Conservation (phyloP, 2,329 filamentous ascomycete species). For the Phymatotrichopsis omnivora region DNA sequence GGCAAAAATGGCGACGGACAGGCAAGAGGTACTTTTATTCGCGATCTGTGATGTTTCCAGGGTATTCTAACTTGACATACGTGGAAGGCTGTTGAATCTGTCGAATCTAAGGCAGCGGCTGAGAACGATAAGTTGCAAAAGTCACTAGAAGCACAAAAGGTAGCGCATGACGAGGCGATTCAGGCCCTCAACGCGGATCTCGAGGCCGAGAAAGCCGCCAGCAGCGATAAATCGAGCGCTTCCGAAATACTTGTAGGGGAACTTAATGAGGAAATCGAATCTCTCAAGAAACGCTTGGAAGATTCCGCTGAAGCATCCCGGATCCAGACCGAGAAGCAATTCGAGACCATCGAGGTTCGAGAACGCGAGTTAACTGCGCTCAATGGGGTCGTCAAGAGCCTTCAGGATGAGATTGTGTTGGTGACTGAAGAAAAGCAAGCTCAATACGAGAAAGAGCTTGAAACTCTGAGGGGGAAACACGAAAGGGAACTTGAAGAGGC, state of each 20-base stretch:
- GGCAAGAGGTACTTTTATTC: slow-evolving; percentile 23
- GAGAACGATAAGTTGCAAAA: slow-evolving; percentile 18
- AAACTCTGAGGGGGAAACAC: slow-evolving; percentile 9
- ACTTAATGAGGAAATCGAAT: slow-evolving; percentile 15
- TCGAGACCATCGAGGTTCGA: slow-evolving; percentile 20
- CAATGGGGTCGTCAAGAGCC: slow-evolving; percentile 17
- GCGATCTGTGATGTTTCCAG: not conserved
- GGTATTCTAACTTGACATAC: slow-evolving; percentile 1
- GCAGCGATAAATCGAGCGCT: slow-evolving; percentile 1
- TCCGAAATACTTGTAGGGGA: slow-evolving; percentile 9
- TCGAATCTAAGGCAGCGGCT: slow-evolving; percentile 12
- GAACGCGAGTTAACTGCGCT: slow-evolving; percentile 23
- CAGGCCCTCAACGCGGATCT: slow-evolving; percentile 21
- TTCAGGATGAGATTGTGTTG: slow-evolving; percentile 19
- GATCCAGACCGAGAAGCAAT: slow-evolving; percentile 14
- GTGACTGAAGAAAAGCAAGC: slow-evolving; percentile 15
- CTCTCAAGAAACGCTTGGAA: slow-evolving; percentile 22
- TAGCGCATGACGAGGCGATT: slow-evolving; percentile 19
- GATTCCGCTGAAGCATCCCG: slow-evolving; percentile 15
- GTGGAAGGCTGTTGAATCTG: slow-evolving; percentile 11
- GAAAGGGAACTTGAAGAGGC: slow-evolving; percentile 13
- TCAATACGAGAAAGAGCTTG: slow-evolving; percentile 18
- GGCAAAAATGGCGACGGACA: slow-evolving; percentile 16
- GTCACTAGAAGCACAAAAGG: slow-evolving; percentile 18
- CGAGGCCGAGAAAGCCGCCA: slow-evolving; percentile 21